These are phyloP conservation scores for Phytophthora multivora DNA, from an alignment of 352 stramenopile genomes.

Conservation along the genomic window DNA sequence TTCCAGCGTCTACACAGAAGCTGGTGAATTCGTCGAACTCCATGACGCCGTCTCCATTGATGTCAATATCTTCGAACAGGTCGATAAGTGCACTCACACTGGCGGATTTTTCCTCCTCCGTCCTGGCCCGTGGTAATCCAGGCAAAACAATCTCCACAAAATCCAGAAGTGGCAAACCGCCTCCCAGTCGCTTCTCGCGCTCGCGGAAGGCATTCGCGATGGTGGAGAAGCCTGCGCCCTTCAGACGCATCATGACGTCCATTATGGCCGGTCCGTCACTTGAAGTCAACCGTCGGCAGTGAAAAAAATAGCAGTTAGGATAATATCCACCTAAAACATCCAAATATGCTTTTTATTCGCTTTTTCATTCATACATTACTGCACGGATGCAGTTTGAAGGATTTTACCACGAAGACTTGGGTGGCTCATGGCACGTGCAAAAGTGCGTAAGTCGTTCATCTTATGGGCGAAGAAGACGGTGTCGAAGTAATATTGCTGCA, in stretches of 20 bases:
- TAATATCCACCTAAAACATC: too few species aligned
- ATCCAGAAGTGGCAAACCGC: conserved; percentile 65
- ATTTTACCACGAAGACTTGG: conserved; percentile 25
- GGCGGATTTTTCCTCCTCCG: conserved; percentile 47
- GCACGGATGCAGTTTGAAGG: neutral
- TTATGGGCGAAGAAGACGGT: conserved; percentile 61
- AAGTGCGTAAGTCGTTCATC: conserved; percentile 51
- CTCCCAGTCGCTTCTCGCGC: conserved; percentile 60
- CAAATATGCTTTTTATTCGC: too few species aligned
- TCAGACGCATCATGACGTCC: conserved; percentile 86
- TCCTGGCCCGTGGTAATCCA: conserved; percentile 51
- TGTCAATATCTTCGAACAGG: conserved; percentile 88
- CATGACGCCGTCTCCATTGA: conserved; percentile 85
- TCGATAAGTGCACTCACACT: conserved; percentile 71
- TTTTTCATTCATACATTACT: neutral
- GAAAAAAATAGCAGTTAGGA: neutral
- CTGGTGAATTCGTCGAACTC: conserved; percentile 90
- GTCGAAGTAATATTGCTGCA: conserved; percentile 60
- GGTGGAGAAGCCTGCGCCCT: conserved; percentile 72
- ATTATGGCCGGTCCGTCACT: conserved; percentile 36
- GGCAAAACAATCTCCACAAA: conserved; percentile 85
- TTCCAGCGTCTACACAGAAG: conserved; percentile 87
- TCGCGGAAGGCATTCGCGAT: conserved; percentile 82
- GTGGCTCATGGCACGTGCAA: conserved; percentile 32
- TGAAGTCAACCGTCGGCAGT: conserved; percentile 7